These are phyloP conservation scores for Ophiostoma himal-ulmi DNA, from an alignment of 2,329 filamentous ascomycete genomes.

Conservation along the genomic window DNA sequence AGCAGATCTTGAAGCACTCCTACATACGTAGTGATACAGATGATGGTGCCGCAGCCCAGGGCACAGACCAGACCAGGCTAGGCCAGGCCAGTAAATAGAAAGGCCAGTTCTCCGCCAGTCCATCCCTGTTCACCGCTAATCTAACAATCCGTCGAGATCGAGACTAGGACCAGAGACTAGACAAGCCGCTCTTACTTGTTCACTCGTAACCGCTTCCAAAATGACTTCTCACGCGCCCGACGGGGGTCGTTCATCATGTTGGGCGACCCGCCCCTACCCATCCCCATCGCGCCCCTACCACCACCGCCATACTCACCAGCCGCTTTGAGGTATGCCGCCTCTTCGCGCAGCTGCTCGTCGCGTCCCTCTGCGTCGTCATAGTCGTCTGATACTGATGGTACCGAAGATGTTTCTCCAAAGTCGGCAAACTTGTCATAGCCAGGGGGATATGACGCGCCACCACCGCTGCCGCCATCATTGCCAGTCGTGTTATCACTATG, in stretches of 20 bases:
- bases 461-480: neutral
- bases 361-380: conserved; percentile 39
- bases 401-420: conserved; percentile 12
- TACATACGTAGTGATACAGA: conserved; percentile 9
- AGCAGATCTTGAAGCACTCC: conserved; percentile 10
- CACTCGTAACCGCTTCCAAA: conserved; percentile 30
- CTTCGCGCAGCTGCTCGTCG: conserved; percentile 44
- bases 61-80: neutral
- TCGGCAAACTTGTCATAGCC: conserved; percentile 27
- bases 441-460: neutral
- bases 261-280: conserved; percentile 16
- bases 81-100: neutral
- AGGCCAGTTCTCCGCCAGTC: neutral
- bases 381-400: conserved; percentile 27
- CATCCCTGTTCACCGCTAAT: conserved; percentile 11
- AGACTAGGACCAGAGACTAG: neutral
- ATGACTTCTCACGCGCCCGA: conserved; percentile 26
- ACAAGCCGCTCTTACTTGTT: conserved; percentile 21
- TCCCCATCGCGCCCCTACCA: conserved; percentile 4
- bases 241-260: conserved; percentile 16
- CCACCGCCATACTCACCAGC: neutral
- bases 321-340: conserved; percentile 32
- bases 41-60: neutral
- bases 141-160: neutral
- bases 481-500: conserved; percentile 15